Evolutionary conservation across 2,329 filamentous ascomycete species (phyloP), one percentile per base, ranked within the genome.

Genomic region (Karstenula rhodostoma): DNA sequence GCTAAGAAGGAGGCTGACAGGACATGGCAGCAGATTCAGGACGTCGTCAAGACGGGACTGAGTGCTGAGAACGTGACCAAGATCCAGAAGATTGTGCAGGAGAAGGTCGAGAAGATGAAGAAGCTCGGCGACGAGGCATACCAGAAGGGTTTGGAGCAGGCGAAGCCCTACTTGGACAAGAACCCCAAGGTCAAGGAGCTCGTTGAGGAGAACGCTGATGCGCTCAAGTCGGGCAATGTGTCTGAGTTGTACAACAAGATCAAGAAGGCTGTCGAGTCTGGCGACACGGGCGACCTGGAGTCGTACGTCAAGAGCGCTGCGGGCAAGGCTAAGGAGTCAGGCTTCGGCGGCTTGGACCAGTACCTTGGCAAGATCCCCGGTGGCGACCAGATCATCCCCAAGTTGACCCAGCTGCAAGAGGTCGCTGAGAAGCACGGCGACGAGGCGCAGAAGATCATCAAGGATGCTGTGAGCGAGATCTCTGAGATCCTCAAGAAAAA

Each of bases 1-100:
- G 90, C 89, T 0, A 91, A 92, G 84, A 89, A 92, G 82, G 85
- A 91, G 75, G 85, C 90, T 5, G 88, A 93, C 57, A 83, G 89
- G 77, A 91, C 90, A 1, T 92, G 89, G 86, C 74, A 83, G 29
- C 84, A 93, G 74, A 80, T 91, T 65, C 83, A 83, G 66, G 86
- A 90, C 42, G 83, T 92, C 50, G 73, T 90, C 57, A 84, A 86
- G 48, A 83, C 83, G 15, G 90, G 90, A 2, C 72, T 91, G 55
- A 87, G 82, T 51, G 80, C 81, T 0, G 80, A 85, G 55, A 87
- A 87, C 69, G 83, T 82, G 10, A 72, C 74, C 56, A 83, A 84
- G 74, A 78, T 88, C 23, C 83, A 85, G 62, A 84, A 86, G 65
- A 72, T 93, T 42, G 80, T 92, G 1, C 83, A 92, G 61, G 89